phyloP scores from a whole-genome alignment of 2,329 filamentous ascomycete genomes.

The Xylariomycetidae sp. region DNA sequence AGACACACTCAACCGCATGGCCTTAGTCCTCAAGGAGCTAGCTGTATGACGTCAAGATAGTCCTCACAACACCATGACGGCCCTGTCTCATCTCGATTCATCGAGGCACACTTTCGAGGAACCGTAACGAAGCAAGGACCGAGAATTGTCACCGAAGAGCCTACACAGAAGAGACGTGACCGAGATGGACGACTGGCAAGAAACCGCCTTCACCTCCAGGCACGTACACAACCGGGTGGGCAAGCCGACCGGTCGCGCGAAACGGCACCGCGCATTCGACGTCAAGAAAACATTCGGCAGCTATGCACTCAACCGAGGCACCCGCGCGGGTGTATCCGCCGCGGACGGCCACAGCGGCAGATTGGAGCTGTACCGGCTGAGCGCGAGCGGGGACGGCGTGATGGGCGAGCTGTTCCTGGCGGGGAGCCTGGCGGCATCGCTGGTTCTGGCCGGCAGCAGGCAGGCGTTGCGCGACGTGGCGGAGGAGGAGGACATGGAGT shows the following conservation, averaged over 20 bases:
- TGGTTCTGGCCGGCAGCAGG: conserved; percentile 16
- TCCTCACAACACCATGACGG: no score
- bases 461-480: conserved; percentile 9
- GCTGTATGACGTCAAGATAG: no score
- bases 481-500: conserved; percentile 5
- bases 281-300: conserved; percentile 14
- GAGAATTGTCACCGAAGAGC: no score
- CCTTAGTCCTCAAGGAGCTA: no score
- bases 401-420: conserved; percentile 10
- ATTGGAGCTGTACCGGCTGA: conserved; percentile 17
- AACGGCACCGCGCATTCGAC: conserved; percentile 8
- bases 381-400: conserved; percentile 13
- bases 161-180: no score
- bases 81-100: no score
- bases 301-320: conserved; percentile 7
- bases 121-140: no score
- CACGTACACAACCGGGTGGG: conserved; percentile 20
- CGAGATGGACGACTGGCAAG: conserved; percentile 16
- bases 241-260: conserved; percentile 5
- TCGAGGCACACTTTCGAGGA: no score
- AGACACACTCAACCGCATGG: no score
- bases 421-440: conserved; percentile 8
- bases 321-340: not conserved
- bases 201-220: conserved; percentile 15
- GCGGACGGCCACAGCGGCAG: not conserved